A percentile compares a stretch with the other conserved stretches of the same genome.
These are phyloP conservation scores for Vanrija humicola DNA, from an alignment of 1,284 basidiomycete species.

Conservation along the genomic window DNA sequence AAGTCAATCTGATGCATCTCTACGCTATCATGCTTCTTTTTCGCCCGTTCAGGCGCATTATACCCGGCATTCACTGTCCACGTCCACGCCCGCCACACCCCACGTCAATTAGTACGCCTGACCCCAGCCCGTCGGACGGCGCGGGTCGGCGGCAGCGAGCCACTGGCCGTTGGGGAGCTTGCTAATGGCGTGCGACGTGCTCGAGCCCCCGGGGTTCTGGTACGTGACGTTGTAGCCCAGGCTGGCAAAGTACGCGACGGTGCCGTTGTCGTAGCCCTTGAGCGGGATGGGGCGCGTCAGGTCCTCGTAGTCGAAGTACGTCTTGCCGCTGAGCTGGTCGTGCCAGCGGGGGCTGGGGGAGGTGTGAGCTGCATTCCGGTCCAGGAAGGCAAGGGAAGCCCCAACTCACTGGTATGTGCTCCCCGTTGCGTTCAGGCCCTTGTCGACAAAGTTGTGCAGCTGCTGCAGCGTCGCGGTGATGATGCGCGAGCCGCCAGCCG, in stretches of 20 bases:
- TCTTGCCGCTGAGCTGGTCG: constrained; percentile 45
- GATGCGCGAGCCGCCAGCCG: constrained; percentile 49
- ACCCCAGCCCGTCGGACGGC: constrained; percentile 3
- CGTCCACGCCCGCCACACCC: background rate
- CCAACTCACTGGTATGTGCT: constrained; percentile 27
- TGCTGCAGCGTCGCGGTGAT: constrained; percentile 50
- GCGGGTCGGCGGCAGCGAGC: constrained; percentile 25
- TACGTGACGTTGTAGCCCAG: constrained; percentile 46
- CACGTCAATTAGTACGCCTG: constrained; percentile 7
- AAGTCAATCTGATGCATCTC: too few species aligned
- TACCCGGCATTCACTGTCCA: too few species aligned
- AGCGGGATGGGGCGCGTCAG: constrained; percentile 20
- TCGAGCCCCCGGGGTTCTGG: constrained; percentile 17
- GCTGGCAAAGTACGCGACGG: constrained; percentile 33
- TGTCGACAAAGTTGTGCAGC: constrained; percentile 37
- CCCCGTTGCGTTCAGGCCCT: constrained; percentile 29
- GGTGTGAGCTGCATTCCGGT: background rate
- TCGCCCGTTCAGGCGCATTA: too few species aligned
- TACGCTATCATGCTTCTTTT: too few species aligned
- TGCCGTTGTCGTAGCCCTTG: constrained; percentile 45
- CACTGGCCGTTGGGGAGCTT: constrained; percentile 21
- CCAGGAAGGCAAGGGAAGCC: background rate
- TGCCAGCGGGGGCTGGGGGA: constrained; percentile 47
- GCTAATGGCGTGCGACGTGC: constrained; percentile 25
- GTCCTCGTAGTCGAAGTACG: constrained; percentile 40